Conservation (phyloP, 2,329 filamentous ascomycete genomes). For the Pestalotiopsis sp. region DNA sequence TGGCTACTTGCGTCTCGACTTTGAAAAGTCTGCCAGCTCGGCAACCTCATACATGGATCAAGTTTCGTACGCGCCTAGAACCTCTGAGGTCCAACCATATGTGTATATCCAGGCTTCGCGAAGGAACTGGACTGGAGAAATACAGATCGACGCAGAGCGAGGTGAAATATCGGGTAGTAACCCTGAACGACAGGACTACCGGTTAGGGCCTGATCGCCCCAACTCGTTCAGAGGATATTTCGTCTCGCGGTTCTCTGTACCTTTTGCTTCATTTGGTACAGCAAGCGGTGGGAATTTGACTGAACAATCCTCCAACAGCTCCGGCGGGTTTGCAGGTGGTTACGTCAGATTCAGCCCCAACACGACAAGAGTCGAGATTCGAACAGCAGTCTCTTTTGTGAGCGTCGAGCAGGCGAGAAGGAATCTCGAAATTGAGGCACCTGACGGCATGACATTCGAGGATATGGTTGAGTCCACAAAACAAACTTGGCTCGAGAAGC, state of each 20-base stretch:
- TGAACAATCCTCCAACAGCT: constrained; percentile 19
- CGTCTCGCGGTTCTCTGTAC: constrained; percentile 44
- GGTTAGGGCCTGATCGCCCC: constrained; percentile 41
- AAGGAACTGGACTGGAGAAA: not conserved
- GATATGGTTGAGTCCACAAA: constrained; percentile 40
- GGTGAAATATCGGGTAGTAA: constrained; percentile 44
- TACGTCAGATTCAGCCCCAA: constrained; percentile 38
- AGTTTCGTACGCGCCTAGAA: too few relatives aligned
- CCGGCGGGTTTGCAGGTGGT: constrained; percentile 36
- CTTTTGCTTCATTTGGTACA: constrained; percentile 38
- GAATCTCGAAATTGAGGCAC: constrained; percentile 45
- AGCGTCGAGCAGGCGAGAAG: constrained; percentile 45
- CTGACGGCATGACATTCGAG: constrained; percentile 35
- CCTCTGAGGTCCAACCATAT: not conserved
- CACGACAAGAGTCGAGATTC: constrained; percentile 38
- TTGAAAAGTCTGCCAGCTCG: constrained; percentile 15
- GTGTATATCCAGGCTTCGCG: not conserved
- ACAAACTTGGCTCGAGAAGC: constrained; percentile 43
- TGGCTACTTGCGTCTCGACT: constrained; percentile 41
- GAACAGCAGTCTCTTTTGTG: constrained; percentile 46
- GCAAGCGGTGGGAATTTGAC: constrained; percentile 28
- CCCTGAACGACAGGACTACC: constrained; percentile 46
- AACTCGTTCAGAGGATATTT: constrained; percentile 44
- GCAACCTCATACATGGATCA: not conserved
- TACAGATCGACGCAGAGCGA: constrained; percentile 35